Conservation (phyloP, 2,329 filamentous ascomycete species). For the Purpureocillium lavendulum region DNA sequence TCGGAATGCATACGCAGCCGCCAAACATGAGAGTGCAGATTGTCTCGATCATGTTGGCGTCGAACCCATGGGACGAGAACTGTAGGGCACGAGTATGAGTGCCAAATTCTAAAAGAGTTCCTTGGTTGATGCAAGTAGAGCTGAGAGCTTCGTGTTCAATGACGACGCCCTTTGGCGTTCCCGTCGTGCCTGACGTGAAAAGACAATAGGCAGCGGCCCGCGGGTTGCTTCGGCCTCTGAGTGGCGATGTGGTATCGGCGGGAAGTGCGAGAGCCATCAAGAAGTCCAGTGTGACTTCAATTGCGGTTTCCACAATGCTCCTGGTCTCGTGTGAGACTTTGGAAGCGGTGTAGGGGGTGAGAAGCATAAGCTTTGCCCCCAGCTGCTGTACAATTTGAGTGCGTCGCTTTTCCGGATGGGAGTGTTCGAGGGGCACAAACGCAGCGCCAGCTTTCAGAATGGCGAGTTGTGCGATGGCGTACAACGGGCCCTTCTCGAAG, state of each 20-base stretch:
- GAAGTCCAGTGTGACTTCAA: not conserved
- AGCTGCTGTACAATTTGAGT: not conserved
- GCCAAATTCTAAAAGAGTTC: not conserved
- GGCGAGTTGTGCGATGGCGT: not conserved
- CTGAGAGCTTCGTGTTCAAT: constrained; percentile 10
- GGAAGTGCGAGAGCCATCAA: not conserved
- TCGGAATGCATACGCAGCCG: constrained; percentile 14
- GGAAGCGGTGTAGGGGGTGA: not conserved
- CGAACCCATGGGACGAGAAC: constrained; percentile 11
- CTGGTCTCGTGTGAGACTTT: not conserved
- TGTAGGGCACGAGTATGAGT: constrained; percentile 3
- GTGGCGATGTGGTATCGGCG: not conserved
- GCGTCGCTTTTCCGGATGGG: not conserved
- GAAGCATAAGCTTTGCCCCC: not conserved
- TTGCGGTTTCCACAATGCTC: not conserved
- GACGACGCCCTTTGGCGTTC: constrained; percentile 10
- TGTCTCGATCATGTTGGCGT: constrained; percentile 14
- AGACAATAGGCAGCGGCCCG: not conserved
- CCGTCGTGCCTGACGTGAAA: constrained; percentile 13
- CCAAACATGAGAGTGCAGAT: constrained; percentile 12
- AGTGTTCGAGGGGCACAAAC: not conserved
- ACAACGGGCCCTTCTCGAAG: not conserved
- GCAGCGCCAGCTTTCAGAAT: not conserved
- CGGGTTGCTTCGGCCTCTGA: not conserved
- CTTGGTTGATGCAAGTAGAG: constrained; percentile 3